These are phyloP conservation scores for Boletus speciosus DNA, from an alignment of 768 basidiomycete genomes.

Conservation along the genomic window DNA sequence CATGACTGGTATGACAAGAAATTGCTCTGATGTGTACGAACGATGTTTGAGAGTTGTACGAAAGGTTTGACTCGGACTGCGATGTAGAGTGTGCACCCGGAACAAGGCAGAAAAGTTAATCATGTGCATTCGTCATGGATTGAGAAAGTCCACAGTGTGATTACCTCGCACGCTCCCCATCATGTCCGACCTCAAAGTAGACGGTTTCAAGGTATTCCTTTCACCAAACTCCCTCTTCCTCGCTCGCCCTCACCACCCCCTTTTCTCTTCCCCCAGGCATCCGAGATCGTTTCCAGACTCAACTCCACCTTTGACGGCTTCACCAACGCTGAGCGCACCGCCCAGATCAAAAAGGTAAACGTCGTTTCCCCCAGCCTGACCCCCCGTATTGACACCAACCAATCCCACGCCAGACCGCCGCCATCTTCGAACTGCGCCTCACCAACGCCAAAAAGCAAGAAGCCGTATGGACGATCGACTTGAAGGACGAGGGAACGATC, in stretches of 20 bases:
- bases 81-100: not conserved
- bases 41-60: too few relatives aligned
- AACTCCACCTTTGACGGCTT: conserved; percentile 48
- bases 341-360: conserved; percentile 68
- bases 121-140: not conserved
- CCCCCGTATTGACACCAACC: not conserved
- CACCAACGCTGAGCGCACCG: conserved; percentile 59
- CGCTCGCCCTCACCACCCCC: not conserved
- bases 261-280: conserved; percentile 44
- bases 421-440: conserved; percentile 82
- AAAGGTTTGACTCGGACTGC: too few relatives aligned
- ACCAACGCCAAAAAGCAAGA: conserved; percentile 69
- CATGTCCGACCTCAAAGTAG: conserved; percentile 72
- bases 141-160: not conserved
- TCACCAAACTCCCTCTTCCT: not conserved
- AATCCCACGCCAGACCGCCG: conserved; percentile 53
- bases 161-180: not conserved
- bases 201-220: conserved; percentile 63
- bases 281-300: conserved; percentile 58
- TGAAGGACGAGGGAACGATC: conserved; percentile 79
- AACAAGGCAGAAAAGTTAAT: not conserved
- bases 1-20: conserved; percentile 34
- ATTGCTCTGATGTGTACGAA: conserved; percentile 1
- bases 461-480: conserved; percentile 86
- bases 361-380: not conserved